A percentile compares a stretch with the other conserved stretches of the same genome.
Conservation (phyloP, 306 rosid genomes). For the Lotus japonicus region DNA sequence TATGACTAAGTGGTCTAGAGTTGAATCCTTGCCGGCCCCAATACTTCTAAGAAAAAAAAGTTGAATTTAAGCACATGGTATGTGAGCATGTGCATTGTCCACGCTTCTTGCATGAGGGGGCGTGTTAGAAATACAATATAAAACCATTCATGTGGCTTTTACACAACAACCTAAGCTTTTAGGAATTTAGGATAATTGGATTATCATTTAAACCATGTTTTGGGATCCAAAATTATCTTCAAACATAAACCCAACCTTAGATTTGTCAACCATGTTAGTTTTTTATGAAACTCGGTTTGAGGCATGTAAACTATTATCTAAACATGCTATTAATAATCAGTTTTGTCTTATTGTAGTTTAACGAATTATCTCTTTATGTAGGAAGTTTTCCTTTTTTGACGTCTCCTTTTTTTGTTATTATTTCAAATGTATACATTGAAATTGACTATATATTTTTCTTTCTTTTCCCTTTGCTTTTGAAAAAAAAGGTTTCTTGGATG, state of each 20-base stretch:
- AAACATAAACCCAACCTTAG: neutral
- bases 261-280: neutral
- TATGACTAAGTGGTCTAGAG: no score
- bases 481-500: conserved; percentile 77
- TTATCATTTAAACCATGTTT: neutral
- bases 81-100: no score
- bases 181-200: no score
- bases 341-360: conserved; percentile 5
- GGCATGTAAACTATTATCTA: neutral
- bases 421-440: neutral
- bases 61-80: no score
- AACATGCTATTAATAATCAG: neutral
- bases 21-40: no score
- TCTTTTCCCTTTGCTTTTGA: neutral
- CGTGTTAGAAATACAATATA: no score
- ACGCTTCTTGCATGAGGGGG: no score
- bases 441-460: conserved; percentile 4
- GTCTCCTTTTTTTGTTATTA: conserved; percentile 2
- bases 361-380: neutral
- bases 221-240: neutral
- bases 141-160: no score
- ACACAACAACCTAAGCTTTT: no score
- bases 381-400: conserved; percentile 4
- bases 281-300: neutral
- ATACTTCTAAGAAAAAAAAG: no score